Percentiles rank a stretch among this genome's conserved stretches.
Conservation (phyloP, 1,284 basidiomycete genomes). For the Lentinula novae-zelandiae region DNA sequence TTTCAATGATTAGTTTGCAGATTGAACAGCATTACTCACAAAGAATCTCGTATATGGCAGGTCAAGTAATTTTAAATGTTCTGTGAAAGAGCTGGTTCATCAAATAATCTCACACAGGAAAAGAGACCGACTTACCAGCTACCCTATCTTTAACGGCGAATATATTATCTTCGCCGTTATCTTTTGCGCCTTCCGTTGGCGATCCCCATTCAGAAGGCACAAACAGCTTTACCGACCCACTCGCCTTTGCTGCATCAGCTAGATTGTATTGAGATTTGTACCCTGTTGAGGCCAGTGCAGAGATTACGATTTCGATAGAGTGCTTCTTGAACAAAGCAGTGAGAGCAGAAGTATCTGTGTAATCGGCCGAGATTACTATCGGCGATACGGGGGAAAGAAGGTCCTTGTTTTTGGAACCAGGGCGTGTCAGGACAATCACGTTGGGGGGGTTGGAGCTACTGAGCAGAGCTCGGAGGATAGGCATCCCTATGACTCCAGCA, state of each 20-base stretch:
- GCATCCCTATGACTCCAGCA: constrained; percentile 8
- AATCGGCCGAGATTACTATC: constrained; percentile 17
- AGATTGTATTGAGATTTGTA: neutral
- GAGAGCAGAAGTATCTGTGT: constrained; percentile 13
- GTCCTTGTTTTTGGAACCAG: constrained; percentile 5
- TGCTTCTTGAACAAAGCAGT: constrained; percentile 16
- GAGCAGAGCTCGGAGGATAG: constrained; percentile 7
- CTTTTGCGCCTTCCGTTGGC: constrained; percentile 9
- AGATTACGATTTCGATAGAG: constrained; percentile 16
- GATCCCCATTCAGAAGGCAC: neutral
- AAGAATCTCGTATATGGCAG: neutral
- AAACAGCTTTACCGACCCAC: constrained; percentile 15
- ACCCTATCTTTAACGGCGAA: constrained; percentile 15
- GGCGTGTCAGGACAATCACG: constrained; percentile 6
- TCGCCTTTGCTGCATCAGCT: neutral
- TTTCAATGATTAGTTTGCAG: neutral
- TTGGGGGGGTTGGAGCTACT: neutral
- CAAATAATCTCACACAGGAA: too few species aligned
- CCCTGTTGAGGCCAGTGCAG: neutral
- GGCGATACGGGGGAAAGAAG: constrained; percentile 8
- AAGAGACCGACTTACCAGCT: constrained; percentile 9
- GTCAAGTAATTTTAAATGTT: neutral
- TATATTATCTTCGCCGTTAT: constrained; percentile 5
- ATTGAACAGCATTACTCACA: neutral
- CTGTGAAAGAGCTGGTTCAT: neutral